A percentile compares a stretch with the other conserved stretches of the same genome.
phyloP scores from a whole-genome alignment of 495 filamentous ascomycete species.

The Trichoderma asperelloides region DNA sequence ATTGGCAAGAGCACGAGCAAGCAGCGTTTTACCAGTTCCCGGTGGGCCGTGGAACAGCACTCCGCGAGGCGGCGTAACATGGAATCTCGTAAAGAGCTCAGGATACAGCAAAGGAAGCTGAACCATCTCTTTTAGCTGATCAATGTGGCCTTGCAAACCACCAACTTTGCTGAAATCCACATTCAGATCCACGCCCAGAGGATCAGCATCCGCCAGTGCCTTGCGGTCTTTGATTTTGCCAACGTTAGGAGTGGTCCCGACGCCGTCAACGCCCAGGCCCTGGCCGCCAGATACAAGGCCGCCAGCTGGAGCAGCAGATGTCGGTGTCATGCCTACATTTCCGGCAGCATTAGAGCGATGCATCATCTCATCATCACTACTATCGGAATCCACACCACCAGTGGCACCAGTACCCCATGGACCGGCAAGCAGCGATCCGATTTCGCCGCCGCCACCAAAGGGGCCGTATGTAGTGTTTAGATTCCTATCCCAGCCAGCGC shows the following conservation, averaged over 20 bases:
- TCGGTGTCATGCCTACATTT: slow-evolving; percentile 67
- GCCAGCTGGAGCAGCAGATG: slow-evolving; percentile 45
- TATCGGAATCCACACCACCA: slow-evolving; percentile 83
- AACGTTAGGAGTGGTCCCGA: slow-evolving; percentile 73
- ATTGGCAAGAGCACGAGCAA: slow-evolving; percentile 84
- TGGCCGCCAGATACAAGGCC: slow-evolving; percentile 47
- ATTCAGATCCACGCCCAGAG: slow-evolving; percentile 80
- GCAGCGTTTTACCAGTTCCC: slow-evolving; percentile 92
- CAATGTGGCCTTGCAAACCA: slow-evolving; percentile 82
- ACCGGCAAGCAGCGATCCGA: slow-evolving; percentile 62
- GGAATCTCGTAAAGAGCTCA: slow-evolving; percentile 84
- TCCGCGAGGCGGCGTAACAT: slow-evolving; percentile 86
- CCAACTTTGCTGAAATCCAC: slow-evolving; percentile 91
- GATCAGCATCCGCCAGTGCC: slow-evolving; percentile 81
- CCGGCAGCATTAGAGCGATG: slow-evolving; percentile 51
- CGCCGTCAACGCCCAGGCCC: slow-evolving; percentile 45
- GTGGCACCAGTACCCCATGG: slow-evolving; percentile 68
- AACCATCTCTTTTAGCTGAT: slow-evolving; percentile 97
- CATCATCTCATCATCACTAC: slow-evolving; percentile 83
- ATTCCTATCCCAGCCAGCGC: slow-evolving; percentile 55
- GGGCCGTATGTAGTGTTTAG: slow-evolving; percentile 83
- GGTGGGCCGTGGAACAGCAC: slow-evolving; percentile 96
- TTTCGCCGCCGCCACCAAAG: slow-evolving; percentile 75
- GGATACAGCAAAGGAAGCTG: slow-evolving; percentile 87
- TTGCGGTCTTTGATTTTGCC: slow-evolving; percentile 78